phyloP scores from a whole-genome alignment of 495 filamentous ascomycete species.

The Aspergillus haitiensis region DNA sequence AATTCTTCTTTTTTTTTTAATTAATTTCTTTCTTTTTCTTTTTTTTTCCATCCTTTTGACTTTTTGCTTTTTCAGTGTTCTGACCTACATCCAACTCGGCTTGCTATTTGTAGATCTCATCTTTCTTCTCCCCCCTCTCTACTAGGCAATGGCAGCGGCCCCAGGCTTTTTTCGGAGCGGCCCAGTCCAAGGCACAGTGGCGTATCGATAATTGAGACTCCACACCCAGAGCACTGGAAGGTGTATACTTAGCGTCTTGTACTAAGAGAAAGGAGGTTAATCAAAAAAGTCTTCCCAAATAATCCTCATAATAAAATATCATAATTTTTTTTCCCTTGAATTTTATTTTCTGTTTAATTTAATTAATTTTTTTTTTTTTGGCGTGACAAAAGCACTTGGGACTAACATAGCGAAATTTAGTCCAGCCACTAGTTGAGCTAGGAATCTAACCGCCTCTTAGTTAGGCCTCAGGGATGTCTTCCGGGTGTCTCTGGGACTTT shows the following conservation, averaged over 20 bases:
- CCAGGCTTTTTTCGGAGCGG: constrained; percentile 22
- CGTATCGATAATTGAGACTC: constrained; percentile 24
- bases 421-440: constrained; percentile 15
- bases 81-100: constrained; percentile 9
- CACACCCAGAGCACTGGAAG: constrained; percentile 14
- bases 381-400: constrained; percentile 19
- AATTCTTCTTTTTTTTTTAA: not conserved
- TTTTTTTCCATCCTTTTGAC: constrained; percentile 4
- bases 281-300: not conserved
- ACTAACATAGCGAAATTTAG: constrained; percentile 16
- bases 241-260: constrained; percentile 1
- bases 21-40: constrained; percentile 7
- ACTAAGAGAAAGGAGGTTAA: not conserved
- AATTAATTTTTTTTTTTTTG: not conserved
- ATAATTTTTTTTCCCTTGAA: not conserved
- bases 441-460: constrained; percentile 18
- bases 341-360: not conserved
- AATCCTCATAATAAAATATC: not conserved
- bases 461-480: constrained; percentile 11
- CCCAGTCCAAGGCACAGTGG: constrained; percentile 19
- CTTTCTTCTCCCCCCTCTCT: constrained; percentile 1
- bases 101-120: constrained; percentile 26
- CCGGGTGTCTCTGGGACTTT: constrained; percentile 10
- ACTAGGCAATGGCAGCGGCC: constrained; percentile 19
- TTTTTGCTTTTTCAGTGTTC: constrained; percentile 8